A percentile compares a stretch with the other conserved stretches of the same genome.
Conservation (phyloP, 2,329 filamentous ascomycete species). For the Venturia effusa region DNA sequence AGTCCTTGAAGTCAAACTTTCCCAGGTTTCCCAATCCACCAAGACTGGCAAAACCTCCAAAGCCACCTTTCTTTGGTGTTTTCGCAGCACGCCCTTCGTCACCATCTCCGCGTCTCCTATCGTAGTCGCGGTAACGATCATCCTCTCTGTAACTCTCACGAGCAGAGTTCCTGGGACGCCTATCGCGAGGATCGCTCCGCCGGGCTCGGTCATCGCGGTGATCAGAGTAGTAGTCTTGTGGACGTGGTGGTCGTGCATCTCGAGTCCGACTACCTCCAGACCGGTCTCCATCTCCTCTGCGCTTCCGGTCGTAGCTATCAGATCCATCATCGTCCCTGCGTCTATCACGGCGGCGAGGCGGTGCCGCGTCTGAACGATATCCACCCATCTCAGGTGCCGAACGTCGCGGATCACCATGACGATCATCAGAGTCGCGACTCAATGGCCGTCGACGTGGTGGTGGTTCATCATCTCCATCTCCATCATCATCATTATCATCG, state of each 20-base stretch:
- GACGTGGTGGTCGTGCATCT: neutral
- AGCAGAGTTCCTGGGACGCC: neutral
- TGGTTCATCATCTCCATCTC: neutral
- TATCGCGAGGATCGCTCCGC: constrained; percentile 3
- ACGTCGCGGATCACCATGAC: neutral
- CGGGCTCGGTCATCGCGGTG: constrained; percentile 9
- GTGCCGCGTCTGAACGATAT: constrained; percentile 10
- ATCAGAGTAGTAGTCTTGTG: constrained; percentile 12
- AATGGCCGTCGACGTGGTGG: neutral
- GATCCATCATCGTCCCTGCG: constrained; percentile 12
- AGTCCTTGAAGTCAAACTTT: neutral
- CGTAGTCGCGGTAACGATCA: constrained; percentile 3
- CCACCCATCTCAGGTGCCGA: neutral
- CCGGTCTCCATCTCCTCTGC: constrained; percentile 11
- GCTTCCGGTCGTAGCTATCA: constrained; percentile 9
- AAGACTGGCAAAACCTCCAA: neutral
- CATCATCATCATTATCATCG: neutral
- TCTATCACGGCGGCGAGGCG: constrained; percentile 11
- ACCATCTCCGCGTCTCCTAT: neutral
- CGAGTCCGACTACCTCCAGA: constrained; percentile 9
- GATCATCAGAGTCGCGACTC: neutral
- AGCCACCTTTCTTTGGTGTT: neutral
- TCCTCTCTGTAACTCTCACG: constrained; percentile 4
- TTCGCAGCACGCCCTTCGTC: neutral
- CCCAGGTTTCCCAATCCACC: neutral